Evolutionary conservation across 768 basidiomycete genomes (phyloP), one percentile per base, ranked within the genome.

Genomic region (Rhodotorula diobovata): DNA sequence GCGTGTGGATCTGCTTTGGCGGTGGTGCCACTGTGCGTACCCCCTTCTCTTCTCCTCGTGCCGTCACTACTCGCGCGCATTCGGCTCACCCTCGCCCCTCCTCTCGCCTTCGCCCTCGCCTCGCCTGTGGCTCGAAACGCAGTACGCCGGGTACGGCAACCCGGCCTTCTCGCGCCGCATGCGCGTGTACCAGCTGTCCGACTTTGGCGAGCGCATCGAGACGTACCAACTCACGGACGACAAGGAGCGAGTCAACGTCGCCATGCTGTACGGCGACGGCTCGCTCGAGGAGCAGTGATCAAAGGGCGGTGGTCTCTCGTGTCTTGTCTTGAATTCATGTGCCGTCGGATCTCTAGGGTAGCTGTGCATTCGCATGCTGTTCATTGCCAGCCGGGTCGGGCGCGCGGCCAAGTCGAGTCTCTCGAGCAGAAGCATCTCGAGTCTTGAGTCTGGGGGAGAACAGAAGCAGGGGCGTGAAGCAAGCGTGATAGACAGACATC

Each of bases 1-100:
- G 91, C 18, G 85, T 97, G 23, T 97, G 95, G 94, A 81, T 88
- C 72, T 96, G 93, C 80, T 94, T 94, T 78, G 89, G 89, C 15
- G 91, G 91, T 51, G 90, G 90, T 79, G 43, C 55, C 28, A 32
- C 37, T 30, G 45, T 53, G 35, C n/a, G 55, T 30, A 37, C 45
- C 50, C 14, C 28, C 20, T 21, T 65, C 63, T 76, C 32, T 78
- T 43, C 41, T 30, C n/a, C 7, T 46, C 54, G 43, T 45, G 12
- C 30, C 21, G 10, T 45, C 30, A 14, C 0, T 39, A 23, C 2
- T 32, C 71, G 61, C 72, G 54, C 61, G 76, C 78, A 21, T n/a
- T n/a, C 56, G n/a, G 4, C 10, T n/a, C 41, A 41, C 41, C 10
- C 41, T 41, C 41, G 41, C 41, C 48, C 25, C 20, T 21, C 25